Evolutionary conservation across 768 basidiomycete genomes (phyloP).

Genomic region (Jaapia argillacea): DNA sequence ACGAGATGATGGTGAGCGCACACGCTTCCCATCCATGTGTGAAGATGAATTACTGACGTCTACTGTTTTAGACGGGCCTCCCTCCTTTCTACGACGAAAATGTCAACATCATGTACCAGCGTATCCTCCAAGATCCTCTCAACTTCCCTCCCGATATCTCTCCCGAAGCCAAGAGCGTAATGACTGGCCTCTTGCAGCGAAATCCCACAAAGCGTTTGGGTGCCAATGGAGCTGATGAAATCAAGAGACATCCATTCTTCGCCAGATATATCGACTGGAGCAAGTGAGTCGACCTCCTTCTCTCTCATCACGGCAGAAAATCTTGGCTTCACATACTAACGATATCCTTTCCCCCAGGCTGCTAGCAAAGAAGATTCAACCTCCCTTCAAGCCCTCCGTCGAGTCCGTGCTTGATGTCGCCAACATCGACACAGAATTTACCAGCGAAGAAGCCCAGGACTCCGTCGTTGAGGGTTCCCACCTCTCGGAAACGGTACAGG

Average conservation of each 20-base stretch:
- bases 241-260: conserved; percentile 94
- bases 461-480: conserved; percentile 92
- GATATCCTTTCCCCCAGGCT: conserved; percentile 33
- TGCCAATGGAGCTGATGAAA: conserved; percentile 90
- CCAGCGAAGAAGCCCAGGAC: conserved; percentile 89
- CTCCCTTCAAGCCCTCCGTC: conserved; percentile 95
- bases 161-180: conserved; percentile 80
- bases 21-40: neutral
- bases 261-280: conserved; percentile 90
- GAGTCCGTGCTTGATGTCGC: conserved; percentile 92
- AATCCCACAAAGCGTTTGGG: conserved; percentile 84
- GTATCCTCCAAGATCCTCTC: conserved; percentile 89
- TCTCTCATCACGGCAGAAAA: neutral
- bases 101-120: conserved; percentile 95
- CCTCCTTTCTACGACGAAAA: conserved; percentile 99
- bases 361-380: conserved; percentile 90
- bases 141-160: conserved; percentile 86
- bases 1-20: conserved; percentile 82
- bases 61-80: conserved; percentile 63
- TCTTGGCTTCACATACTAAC: too few species aligned
- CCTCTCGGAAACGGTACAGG: conserved; percentile 92
- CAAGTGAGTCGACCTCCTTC: conserved; percentile 29
- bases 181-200: conserved; percentile 80
- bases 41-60: conserved; percentile 7
- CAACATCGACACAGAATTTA: conserved; percentile 98